Percentiles rank a stretch among this genome's conserved stretches.
Evolutionary conservation across 805 yeast species (phyloP).

Genomic region (Wickerhamiella azyma): DNA sequence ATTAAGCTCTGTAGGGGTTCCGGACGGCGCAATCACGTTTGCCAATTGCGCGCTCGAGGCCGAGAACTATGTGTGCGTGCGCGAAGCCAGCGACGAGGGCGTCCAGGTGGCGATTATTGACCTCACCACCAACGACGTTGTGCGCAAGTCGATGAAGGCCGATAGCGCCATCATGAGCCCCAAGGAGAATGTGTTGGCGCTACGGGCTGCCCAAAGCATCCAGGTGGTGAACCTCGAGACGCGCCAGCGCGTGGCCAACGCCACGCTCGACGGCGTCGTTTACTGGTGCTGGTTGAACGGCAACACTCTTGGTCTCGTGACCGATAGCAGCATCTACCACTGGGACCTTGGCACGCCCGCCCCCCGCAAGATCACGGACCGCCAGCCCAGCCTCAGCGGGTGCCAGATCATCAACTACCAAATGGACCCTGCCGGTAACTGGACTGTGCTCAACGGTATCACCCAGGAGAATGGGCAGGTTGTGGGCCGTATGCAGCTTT

Average conservation of each 20-base stretch:
- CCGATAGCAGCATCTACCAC: constrained; percentile 57
- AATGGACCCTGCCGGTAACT: constrained; percentile 62
- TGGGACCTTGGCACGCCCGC: constrained; percentile 70
- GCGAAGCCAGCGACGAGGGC: constrained; percentile 34
- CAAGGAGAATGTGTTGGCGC: constrained; percentile 64
- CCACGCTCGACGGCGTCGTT: constrained; percentile 71
- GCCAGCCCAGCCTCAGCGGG: constrained; percentile 62
- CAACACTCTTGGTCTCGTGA: constrained; percentile 66
- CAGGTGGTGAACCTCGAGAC: constrained; percentile 79
- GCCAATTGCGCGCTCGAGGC: constrained; percentile 90
- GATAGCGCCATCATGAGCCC: constrained; percentile 98
- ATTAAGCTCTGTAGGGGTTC: constrained; percentile 74
- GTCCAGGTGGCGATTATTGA: constrained; percentile 85
- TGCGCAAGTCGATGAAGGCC: constrained; percentile 89
- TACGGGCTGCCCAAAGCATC: constrained; percentile 91
- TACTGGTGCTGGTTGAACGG: constrained; percentile 90
- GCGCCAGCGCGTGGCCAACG: constrained; percentile 80
- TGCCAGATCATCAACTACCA: constrained; percentile 86
- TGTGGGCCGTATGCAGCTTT: constrained; percentile 92
- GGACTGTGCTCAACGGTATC: constrained; percentile 94
- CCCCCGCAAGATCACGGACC: constrained; percentile 69
- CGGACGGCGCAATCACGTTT: constrained; percentile 73
- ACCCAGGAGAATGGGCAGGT: constrained; percentile 87
- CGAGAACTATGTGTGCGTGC: constrained; percentile 69
- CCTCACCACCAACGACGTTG: constrained; percentile 60